Evolutionary conservation across 1,284 basidiomycete species (phyloP).

Genomic region (Fomitopsis palustris): DNA sequence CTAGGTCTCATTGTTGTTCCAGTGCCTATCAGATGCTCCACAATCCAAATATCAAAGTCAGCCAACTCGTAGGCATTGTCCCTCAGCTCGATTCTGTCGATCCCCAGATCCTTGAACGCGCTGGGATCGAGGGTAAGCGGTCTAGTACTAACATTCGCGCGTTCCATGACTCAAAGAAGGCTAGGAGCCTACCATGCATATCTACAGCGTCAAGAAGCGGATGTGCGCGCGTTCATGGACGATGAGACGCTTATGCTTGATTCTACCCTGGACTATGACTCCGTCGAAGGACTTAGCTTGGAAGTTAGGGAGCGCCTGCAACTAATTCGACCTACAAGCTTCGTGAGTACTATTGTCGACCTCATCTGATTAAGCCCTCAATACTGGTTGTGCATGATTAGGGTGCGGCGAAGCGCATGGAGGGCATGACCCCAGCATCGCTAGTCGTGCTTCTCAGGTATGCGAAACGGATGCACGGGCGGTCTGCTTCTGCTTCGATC

Average conservation of each 20-base stretch:
- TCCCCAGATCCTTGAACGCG: slow-evolving; percentile 50
- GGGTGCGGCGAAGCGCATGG: slow-evolving; percentile 85
- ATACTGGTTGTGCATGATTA: too few species aligned
- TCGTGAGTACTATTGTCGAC: slow-evolving; percentile 50
- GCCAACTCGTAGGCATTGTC: slow-evolving; percentile 44
- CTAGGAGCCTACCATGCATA: slow-evolving; percentile 60
- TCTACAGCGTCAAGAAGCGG: slow-evolving; percentile 67
- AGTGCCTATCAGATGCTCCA: slow-evolving; percentile 77
- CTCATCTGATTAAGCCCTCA: too few species aligned
- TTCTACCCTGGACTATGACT: slow-evolving; percentile 64
- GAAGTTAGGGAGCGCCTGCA: slow-evolving; percentile 72
- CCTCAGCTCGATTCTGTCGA: slow-evolving; percentile 55
- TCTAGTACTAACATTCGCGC: background rate
- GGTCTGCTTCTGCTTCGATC: background rate
- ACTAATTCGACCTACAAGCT: slow-evolving; percentile 59
- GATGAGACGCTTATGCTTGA: slow-evolving; percentile 76
- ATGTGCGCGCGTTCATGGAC: slow-evolving; percentile 72
- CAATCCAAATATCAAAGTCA: slow-evolving; percentile 54
- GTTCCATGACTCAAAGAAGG: background rate
- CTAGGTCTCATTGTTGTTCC: background rate
- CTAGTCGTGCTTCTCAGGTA: slow-evolving; percentile 63
- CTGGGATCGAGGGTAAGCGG: slow-evolving; percentile 67
- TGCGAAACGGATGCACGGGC: slow-evolving; percentile 29
- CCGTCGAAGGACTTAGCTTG: slow-evolving; percentile 66
- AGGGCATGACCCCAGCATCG: slow-evolving; percentile 80